Evolutionary conservation across 768 basidiomycete species (phyloP), one percentile per base, ranked within the genome.

Genomic region (Russula sp.): DNA sequence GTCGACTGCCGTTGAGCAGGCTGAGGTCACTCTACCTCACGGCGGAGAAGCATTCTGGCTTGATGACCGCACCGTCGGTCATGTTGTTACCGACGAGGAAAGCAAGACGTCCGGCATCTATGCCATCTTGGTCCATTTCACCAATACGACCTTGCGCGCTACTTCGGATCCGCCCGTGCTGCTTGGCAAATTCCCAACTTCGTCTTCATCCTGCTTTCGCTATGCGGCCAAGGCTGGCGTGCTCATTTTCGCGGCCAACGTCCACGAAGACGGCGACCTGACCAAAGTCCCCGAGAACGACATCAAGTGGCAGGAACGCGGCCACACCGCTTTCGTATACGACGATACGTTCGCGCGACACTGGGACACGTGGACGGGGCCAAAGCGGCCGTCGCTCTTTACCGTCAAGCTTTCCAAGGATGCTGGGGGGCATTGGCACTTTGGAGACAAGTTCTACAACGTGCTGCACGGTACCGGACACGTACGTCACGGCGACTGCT

Each of bases 221-320:
- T 88, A 83, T 70, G 80, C 80, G 34, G 65, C 75, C 32, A 69
- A 74, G n/a, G 75, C 81, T 5, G 82, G 83, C 16, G 68, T 79
- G 49, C 81, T 99, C 41, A 84, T 92, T 7, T 98, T 99, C 76
- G 89, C 92, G 0, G 91, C 90, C 38, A 78, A 83, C 57, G 92
- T 96, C 5, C 87, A 90, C 70, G 73, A 81, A 2, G 89, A 95
- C 62, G 87, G 86, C 1, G 80, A 87, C 63, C 74, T 97, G 50
- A 82, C 79, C 42, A 78, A 83, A 10, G 86, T 87, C 29, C 81
- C 79, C 64, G 78, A 83, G 67, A 81, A 88, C 66, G 91, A 96
- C 70, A 76, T 85, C 65, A 79, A 76, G 45, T 89, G 85, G 77
- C 83, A 87, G 57, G 80, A 84, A 59, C 81, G 88, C 1, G 93